Evolutionary conservation across 2,329 filamentous ascomycete species (phyloP).

Genomic region (Venturiaceae sp.): DNA sequence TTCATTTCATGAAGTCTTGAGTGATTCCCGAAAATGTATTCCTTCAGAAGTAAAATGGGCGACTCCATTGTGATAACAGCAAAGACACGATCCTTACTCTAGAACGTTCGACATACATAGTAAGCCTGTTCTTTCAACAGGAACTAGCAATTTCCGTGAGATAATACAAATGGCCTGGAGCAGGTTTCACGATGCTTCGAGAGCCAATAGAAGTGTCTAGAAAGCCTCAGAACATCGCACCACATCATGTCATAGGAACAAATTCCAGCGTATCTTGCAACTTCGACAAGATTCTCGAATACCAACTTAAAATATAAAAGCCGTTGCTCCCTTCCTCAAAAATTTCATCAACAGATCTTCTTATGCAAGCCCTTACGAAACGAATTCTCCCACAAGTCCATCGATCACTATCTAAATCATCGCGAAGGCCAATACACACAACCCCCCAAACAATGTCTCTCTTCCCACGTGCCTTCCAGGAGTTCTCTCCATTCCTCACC

Average conservation of each 20-base stretch:
- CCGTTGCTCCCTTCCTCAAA: slow-evolving; percentile 1
- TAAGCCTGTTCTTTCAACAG: too few relatives aligned
- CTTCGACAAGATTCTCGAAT: neutral
- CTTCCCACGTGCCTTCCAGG: slow-evolving; percentile 27
- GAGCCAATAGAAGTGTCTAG: neutral
- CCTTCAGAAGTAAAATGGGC: too few relatives aligned
- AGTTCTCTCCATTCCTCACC: slow-evolving; percentile 34
- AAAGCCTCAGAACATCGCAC: neutral
- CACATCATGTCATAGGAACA: neutral
- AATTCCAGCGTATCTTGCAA: neutral
- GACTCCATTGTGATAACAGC: too few relatives aligned
- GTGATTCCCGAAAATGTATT: too few relatives aligned
- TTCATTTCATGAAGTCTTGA: too few relatives aligned
- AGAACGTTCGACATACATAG: too few relatives aligned
- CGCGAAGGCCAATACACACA: slow-evolving; percentile 8
- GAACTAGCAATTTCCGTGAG: too few relatives aligned
- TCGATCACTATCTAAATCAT: slow-evolving; percentile 15
- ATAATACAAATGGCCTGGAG: too few relatives aligned
- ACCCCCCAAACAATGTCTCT: slow-evolving; percentile 23
- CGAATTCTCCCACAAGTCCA: slow-evolving; percentile 18
- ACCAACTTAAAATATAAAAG: slow-evolving; percentile 15
- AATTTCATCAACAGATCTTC: slow-evolving; percentile 6
- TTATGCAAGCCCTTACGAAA: slow-evolving; percentile 27
- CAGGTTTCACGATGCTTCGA: neutral
- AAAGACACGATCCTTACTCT: too few relatives aligned